Evolutionary conservation across 371 early-diverging fungal species (phyloP), one percentile per base, ranked within the genome.

Genomic region (Mortierella sp.): DNA sequence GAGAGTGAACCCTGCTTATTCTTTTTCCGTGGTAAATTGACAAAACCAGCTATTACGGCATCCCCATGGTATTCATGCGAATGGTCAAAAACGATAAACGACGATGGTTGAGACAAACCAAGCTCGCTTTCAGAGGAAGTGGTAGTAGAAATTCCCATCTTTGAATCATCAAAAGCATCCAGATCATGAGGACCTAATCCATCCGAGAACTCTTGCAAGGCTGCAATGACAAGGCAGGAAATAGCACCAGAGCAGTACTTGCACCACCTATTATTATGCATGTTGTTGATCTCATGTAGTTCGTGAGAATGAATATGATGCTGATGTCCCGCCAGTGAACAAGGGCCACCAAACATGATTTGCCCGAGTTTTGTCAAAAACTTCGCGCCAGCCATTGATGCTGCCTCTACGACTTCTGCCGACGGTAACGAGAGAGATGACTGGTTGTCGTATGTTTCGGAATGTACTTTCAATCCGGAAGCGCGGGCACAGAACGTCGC

Each of bases 281-380:
- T 15, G 49, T n/a, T 43, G 17, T 37, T 45, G 28, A 1, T 40
- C 17, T 7, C 34, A 15, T 23, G 43, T 43, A 43, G 9, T 15
- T 43, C 43, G 7, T 13, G 43, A 43, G 43, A 43, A 15, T 43
- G 43, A 43, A 13, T 43, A 15, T 43, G 43, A 43, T 51, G 51
- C 2, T 23, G 10, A 51, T 51, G 1, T 64, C 68, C 9, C 61
- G 68, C 8, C 68, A 68, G 8, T 72, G 58, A 45, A 53, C 77
- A 77, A 9, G 67, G 68, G n/a, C 68, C 64, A 4, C 77, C 72
- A 64, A 77, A 77, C 23, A 77, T 64, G 32, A 68, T 43, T 23
- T 77, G 72, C 6, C 77, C 77, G 15, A 77, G 68, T 29, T 64
- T 77, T 3, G 77, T 68, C 2, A 77, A 35, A 68, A 60, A 65